Evolutionary conservation across 2,329 filamentous ascomycete species (phyloP), one percentile per base, ranked within the genome.

Genomic region (Epicoccum nigrum): DNA sequence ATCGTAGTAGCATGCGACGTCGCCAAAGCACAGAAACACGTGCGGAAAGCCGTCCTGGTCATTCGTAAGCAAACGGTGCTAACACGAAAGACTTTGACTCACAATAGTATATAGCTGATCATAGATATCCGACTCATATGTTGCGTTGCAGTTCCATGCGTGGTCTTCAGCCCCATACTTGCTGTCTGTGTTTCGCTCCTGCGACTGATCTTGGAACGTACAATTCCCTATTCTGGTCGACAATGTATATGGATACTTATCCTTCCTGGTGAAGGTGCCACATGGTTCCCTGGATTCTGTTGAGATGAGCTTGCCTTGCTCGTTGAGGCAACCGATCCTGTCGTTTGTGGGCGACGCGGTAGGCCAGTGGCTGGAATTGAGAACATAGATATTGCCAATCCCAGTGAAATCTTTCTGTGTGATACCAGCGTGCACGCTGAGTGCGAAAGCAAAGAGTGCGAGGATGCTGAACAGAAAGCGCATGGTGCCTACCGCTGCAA

Each of bases 1-100:
- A 35, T 72, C 69, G 37, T 69, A 72, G 56, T 59, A 71, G 44
- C 69, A 72, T 19, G 64, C 62, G 17, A 69, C 47, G 39, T 71
- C 68, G 19, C 68, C 68, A 31, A 59, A 67, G 59, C 69, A 72
- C 34, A 72, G 62, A 52, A 70, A 71, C 12, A 63, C 46, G 51
- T 71, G 61, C 4, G 60, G 49, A 32, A 71, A 69, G 30, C 69
- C 64, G n/a, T 62, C 47, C 64, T 68, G 33, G 42, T 7, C 27
- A 13, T 19, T 23, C 17, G 15, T 43, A 11, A 44, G 46, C 5
- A 20, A n/a, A 3, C 4, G 5, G 1, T 4, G 11, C 0, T 9
- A 8, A 1, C 2, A 13, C 6, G 12, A 8, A 17, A 31, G 5
- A 17, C 8, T 3, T 1, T 7, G 12, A 45, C 60, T 44, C 49